phyloP scores from a whole-genome alignment of 345 rosid species.

The Hibiscus syriacus region DNA sequence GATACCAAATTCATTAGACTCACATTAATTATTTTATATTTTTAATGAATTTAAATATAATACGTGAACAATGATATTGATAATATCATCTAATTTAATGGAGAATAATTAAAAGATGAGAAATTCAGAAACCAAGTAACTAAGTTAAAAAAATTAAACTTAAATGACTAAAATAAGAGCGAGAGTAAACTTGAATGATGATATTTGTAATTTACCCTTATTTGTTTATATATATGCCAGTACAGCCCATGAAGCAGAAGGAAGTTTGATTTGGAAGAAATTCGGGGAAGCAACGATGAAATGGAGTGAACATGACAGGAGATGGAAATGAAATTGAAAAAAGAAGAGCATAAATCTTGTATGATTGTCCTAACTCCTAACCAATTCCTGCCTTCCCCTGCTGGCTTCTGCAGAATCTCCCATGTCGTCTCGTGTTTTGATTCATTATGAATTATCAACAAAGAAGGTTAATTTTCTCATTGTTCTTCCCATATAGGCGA shows the following conservation, averaged over 20 bases:
- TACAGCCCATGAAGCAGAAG: conserved; percentile 64
- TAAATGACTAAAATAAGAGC: too few species aligned
- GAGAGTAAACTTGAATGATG: too few species aligned
- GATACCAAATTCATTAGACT: too few species aligned
- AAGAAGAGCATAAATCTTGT: conserved; percentile 46
- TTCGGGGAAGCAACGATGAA: conserved; percentile 45
- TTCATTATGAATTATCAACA: conserved; percentile 72
- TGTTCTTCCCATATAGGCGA: neutral
- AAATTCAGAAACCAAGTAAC: too few species aligned
- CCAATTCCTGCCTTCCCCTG: conserved; percentile 74
- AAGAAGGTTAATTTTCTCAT: conserved; percentile 46
- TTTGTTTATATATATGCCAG: conserved; percentile 25
- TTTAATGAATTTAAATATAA: too few species aligned
- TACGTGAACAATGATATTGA: too few species aligned
- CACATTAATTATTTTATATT: too few species aligned
- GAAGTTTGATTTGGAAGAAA: conserved; percentile 42
- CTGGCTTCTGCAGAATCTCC: conserved; percentile 56
- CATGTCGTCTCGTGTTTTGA: conserved; percentile 58
- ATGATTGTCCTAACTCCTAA: conserved; percentile 69
- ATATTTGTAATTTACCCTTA: too few species aligned
- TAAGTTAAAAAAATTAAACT: too few species aligned
- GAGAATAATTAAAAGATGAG: too few species aligned
- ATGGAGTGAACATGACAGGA: conserved; percentile 49
- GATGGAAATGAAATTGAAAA: conserved; percentile 27
- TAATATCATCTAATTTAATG: too few species aligned